Base-by-base conservation (phyloP, 2,329 filamentous ascomycete genomes). In the Apiospora arundinis region DNA sequence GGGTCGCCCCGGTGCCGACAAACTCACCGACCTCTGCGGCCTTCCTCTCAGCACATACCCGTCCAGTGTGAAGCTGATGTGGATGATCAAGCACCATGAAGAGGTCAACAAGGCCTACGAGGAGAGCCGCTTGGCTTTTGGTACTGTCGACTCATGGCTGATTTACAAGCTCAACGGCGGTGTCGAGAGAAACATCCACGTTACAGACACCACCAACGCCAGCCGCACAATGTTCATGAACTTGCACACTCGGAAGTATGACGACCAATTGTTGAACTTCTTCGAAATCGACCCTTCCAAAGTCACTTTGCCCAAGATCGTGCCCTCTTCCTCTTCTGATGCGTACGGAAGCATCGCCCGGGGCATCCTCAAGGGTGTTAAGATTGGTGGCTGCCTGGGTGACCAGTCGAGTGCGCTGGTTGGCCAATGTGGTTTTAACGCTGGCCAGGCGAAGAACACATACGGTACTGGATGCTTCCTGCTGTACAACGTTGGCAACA, bases 221-320 rank as follows among this genome's bases (percentile, higher is more conserved):
- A 95, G 93, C 69, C 87, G 95, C 78, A 97, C 95, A 73, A 97
- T 97, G 94, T 96, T 97, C 82, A 95, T 97, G 92, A 94, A 97
- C 82, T 86, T 97, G 70, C 88, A 91, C 76, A 95, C 91, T 14
- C 86, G 94, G 72, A 82, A 95, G 77, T 97, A 97, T 82, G 93
- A 95, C 79, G 90, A 94, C 71, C 86, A 87, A 52, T 87, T 97
- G 37, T 84, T 97, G 37, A 83, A 90, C 32, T 97, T 97, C 84
- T 97, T 97, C 82, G 89, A 89, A 65, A 88, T 97, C 73, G 87
- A 90, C 77, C 80, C 77, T 67, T 86, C 85, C 70, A 95, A 95
- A 81, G 84, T 97, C 56, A 86, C 88, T 68, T 85, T 97, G 16
- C 95, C 95, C n/a, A 90, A 91, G 78, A 97, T 97, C 75, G 92